Percentiles rank a stretch among this genome's conserved stretches.
Conservation (phyloP, 2,329 filamentous ascomycete genomes). For the Fusarium keratoplasticum region DNA sequence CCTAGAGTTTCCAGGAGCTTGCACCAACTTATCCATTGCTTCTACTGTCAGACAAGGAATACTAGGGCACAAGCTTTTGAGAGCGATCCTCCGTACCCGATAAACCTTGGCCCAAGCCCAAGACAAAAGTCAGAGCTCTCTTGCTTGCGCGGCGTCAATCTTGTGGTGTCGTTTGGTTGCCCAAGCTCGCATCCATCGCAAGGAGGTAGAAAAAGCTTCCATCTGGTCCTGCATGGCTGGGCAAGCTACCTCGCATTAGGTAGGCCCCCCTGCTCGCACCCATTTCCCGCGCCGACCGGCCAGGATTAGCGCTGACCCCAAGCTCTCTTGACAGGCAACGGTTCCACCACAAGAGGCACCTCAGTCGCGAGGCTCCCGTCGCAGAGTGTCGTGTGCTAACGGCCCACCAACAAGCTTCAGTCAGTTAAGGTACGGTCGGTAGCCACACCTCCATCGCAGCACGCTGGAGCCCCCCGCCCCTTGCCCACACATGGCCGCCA, state of each 20-base stretch:
- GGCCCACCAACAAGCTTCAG: conserved; percentile 27
- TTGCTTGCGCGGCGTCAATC: neutral
- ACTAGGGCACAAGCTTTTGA: neutral
- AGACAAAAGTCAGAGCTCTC: neutral
- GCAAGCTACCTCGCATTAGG: neutral
- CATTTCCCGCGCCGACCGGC: conserved; percentile 33
- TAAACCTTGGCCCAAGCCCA: neutral
- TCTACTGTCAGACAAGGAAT: neutral
- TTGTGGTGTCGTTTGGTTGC: neutral
- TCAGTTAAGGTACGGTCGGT: conserved; percentile 21
- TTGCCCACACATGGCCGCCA: conserved; percentile 36
- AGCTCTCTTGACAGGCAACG: conserved; percentile 41
- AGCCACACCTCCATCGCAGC: conserved; percentile 29
- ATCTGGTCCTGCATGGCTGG: neutral
- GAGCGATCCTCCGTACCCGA: neutral
- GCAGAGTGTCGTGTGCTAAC: conserved; percentile 34
- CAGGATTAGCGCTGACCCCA: conserved; percentile 39
- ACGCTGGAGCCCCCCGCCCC: conserved; percentile 24
- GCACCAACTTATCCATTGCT: neutral
- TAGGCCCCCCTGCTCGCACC: conserved; percentile 31
- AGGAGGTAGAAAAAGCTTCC: conserved; percentile 1
- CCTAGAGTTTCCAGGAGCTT: neutral
- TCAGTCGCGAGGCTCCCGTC: conserved; percentile 20
- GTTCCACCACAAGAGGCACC: conserved; percentile 37
- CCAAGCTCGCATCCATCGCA: neutral